Conservation (phyloP, 2,329 filamentous ascomycete species). For the Cryphonectria japonica region DNA sequence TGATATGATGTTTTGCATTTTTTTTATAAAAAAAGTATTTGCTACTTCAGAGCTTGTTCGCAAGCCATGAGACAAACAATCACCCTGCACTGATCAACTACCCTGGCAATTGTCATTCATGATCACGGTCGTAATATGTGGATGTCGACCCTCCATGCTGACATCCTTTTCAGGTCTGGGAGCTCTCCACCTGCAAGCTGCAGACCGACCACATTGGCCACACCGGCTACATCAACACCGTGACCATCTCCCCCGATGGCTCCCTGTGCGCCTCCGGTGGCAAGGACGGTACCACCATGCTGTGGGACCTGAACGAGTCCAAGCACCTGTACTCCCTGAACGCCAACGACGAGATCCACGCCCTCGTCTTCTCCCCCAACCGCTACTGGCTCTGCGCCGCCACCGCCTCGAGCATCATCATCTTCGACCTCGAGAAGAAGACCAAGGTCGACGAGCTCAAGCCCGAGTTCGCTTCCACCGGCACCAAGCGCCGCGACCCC, state of each 20-base stretch:
- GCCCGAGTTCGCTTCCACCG: constrained; percentile 92
- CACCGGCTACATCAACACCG: constrained; percentile 99
- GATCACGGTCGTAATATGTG: too few relatives aligned
- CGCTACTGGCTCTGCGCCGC: constrained; percentile 99
- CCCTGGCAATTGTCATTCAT: constrained; percentile 5
- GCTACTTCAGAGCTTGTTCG: constrained; percentile 98
- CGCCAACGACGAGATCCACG: constrained; percentile 99
- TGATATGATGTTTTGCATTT: constrained; percentile 86
- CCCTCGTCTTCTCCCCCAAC: constrained; percentile 99
- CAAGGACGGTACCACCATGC: constrained; percentile 99
- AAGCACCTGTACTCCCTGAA: constrained; percentile 99
- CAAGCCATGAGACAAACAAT: constrained; percentile 96
- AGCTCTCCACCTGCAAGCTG: constrained; percentile 98
- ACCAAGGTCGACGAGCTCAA: constrained; percentile 99
- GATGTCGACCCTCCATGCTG: constrained; percentile 30
- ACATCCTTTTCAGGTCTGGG: constrained; percentile 79
- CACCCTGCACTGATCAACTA: constrained; percentile 81
- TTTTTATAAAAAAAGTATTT: constrained; percentile 85
- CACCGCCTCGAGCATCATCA: constrained; percentile 97
- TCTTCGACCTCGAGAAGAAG: constrained; percentile 99
- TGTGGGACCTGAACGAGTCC: constrained; percentile 99
- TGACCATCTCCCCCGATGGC: constrained; percentile 99
- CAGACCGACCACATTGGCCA: constrained; percentile 99
- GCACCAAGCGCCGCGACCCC: constrained; percentile 91
- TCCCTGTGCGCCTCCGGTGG: constrained; percentile 98